Base-by-base conservation (phyloP, 257 asterid species). In the Verbena officinalis region DNA sequence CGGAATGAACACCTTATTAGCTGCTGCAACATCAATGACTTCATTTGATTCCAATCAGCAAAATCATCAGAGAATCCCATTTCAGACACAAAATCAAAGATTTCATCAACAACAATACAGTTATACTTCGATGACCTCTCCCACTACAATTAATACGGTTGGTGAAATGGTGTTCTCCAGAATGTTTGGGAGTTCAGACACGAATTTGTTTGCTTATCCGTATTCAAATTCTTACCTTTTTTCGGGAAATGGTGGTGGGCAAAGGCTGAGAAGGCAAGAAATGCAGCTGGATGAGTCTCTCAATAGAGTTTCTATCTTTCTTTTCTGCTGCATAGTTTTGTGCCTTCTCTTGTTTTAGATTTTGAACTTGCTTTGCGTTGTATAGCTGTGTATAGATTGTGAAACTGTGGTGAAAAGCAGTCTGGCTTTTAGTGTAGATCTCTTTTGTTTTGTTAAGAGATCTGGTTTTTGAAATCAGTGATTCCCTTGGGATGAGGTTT, bases 151-250 rank as follows among this genome's bases (percentile, higher is more conserved):
- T 12, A 77, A 66, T 55, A 84, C 80, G 85, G 81, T 88, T 33
- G 86, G 96, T 38, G 94, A 85, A 78, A 76, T 85, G 84, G 89
- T 85, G 22, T 81, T 80, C 48, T 81, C 86, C 4, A 74, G 84
- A 64, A 79, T 85, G 52, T 81, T 83, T 48, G 89, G 87, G 59
- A 74, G 75, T 62, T 58, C 83, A 3, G 81, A 70, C 38, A 42
- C 80, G 7, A 78, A 77, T 36, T 62, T 81, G 72, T 75, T 83
- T 61, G 74, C 91, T 15, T 67, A 80, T 61, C 73, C 81, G 15
- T 36, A 83, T 74, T 71, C 81, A 9, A 80, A 70, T 40, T 60
- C 85, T 57, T 61, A 63, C 72, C 72, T 73, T 8, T 65, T 64
- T 4, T 16, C 71, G 0, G 79, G 75, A 34, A 70, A 69, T 19